Evolutionary conservation across 108 stramenopile species (phyloP).

Genomic region (Asterionellopsis glacialis): DNA sequence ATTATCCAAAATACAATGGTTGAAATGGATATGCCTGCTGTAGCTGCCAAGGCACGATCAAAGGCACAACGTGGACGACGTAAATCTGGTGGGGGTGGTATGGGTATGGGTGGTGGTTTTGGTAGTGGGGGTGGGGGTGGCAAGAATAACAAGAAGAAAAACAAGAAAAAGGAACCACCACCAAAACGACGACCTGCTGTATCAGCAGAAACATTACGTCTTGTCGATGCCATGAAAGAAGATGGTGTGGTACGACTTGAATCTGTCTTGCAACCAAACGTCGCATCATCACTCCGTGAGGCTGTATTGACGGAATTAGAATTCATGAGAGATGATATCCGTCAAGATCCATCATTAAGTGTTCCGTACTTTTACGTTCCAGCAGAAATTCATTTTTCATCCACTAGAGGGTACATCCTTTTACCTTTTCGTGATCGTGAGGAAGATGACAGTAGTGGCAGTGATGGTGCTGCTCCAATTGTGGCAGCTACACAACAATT

Average conservation of each 20-base stretch:
- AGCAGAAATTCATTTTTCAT: conserved; percentile 9
- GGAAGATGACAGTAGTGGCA: not conserved
- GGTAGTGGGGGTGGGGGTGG: no score
- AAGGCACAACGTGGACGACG: not conserved
- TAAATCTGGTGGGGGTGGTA: not conserved
- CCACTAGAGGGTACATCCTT: conserved; percentile 13
- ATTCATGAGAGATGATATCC: not conserved
- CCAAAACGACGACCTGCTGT: no score
- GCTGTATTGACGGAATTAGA: not conserved
- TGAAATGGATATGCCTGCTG: not conserved
- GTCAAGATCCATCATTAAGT: conserved; percentile 8
- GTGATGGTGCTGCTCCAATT: not conserved
- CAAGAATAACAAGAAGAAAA: no score
- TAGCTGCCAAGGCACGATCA: not conserved
- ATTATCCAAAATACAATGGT: conserved; percentile 1
- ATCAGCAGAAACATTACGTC: not conserved
- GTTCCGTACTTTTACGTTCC: conserved; percentile 15
- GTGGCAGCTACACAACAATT: not conserved
- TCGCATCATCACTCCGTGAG: not conserved
- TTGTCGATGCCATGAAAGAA: not conserved
- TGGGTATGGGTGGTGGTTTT: no score
- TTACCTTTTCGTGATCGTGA: conserved; percentile 8
- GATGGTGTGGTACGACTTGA: not conserved
- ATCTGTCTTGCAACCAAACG: not conserved
- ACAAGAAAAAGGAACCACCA: no score